Evolutionary conservation across 2,329 filamentous ascomycete species (phyloP), one percentile per base, ranked within the genome.

Genomic region (Elsinoe perseae): DNA sequence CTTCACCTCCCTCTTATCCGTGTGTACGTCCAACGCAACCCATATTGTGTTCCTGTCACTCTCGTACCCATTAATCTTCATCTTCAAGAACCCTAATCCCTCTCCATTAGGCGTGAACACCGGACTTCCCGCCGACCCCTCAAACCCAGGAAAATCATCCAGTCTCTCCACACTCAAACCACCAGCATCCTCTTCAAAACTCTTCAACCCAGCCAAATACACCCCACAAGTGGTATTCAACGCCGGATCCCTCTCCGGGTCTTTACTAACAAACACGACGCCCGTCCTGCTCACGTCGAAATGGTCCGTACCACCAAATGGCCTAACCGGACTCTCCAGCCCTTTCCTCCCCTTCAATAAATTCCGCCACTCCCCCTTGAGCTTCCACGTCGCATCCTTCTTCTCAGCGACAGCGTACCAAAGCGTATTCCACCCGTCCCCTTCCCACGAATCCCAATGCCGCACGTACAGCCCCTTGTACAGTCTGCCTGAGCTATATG

Each of bases 161-260:
- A 44, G 14, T 21, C 40, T 27, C 40, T 44, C 40, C 56, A 81
- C 75, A 54, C 79, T 72, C 65, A 75, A 77, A 3, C 77, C 82
- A 54, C 68, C 58, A 66, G 77, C 66, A 55, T 69, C 61, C 53
- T 83, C 77, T 4, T 75, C 70, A 65, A 86, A 90, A 3, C 77
- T 80, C 50, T 76, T 73, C 28, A 90, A 73, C 0, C 83, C 79
- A 3, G 87, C 79, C 46, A 85, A 81, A 70, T 93, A 95, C 28
- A 95, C 79, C 65, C 93, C 87, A 0, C 85, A 85, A 64, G 91
- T 92, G 4, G 89, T 95, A 68, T 87, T 82, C 57, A 86, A 79
- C 0, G 87, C 87, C 2, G 81, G 82, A 63, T 86, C 82, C 23
- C 89, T 70, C 9, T 80, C 74, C 0, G 86, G 86, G 63, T 90